Percentiles rank a stretch among this genome's conserved stretches.
Conservation (phyloP, 371 early-diverging fungal genomes). For the Mucor irregularis region DNA sequence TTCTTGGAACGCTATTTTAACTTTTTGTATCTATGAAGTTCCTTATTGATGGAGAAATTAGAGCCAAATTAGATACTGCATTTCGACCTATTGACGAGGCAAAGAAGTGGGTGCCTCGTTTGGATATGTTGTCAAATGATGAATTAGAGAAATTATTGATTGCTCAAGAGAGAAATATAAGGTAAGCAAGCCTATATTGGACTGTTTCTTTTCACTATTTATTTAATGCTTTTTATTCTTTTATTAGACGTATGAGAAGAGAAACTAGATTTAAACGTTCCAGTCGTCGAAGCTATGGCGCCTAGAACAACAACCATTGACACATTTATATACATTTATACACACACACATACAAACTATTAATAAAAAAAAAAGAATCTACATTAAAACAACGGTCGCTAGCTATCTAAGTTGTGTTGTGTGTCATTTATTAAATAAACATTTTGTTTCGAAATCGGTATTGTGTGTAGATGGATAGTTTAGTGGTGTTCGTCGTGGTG, state of each 20-base stretch:
- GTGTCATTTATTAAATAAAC: neutral
- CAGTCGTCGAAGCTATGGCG: slow-evolving; percentile 14
- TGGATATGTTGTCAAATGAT: slow-evolving; percentile 78
- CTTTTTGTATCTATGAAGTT: slow-evolving; percentile 16
- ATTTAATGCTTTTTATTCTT: neutral
- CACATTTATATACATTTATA: no score
- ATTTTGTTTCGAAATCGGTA: neutral
- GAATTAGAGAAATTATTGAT: slow-evolving; percentile 80
- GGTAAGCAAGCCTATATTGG: slow-evolving; percentile 28
- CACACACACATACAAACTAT: no score
- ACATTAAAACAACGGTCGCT: no score
- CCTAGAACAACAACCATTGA: neutral
- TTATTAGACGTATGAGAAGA: slow-evolving; percentile 33
- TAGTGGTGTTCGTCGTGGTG: slow-evolving; percentile 54
- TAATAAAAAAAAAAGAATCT: no score
- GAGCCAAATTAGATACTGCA: slow-evolving; percentile 51
- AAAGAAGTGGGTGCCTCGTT: slow-evolving; percentile 78
- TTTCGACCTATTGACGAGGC: slow-evolving; percentile 71
- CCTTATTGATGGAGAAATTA: slow-evolving; percentile 36
- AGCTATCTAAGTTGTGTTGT: no score
- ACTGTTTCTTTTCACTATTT: neutral
- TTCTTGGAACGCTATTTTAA: neutral
- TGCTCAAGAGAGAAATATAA: slow-evolving; percentile 80
- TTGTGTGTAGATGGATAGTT: no score
- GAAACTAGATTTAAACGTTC: slow-evolving; percentile 37